phyloP scores from a whole-genome alignment of 2,329 filamentous ascomycete species.

The Monosporascus sp. region DNA sequence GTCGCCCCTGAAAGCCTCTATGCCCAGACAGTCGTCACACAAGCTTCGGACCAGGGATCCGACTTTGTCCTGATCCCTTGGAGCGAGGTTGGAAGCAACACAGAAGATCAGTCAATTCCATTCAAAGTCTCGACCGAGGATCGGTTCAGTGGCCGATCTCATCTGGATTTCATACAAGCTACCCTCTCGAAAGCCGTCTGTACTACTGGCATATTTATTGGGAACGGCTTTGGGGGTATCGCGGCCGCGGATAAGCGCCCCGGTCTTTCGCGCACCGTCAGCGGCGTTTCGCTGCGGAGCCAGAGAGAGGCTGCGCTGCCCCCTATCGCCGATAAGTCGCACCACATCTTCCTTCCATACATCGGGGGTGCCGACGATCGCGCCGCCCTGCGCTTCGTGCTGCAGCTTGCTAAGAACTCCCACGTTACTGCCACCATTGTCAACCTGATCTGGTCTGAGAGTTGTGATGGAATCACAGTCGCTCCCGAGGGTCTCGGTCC shows the following conservation, averaged over 20 bases:
- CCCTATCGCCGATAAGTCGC: slow-evolving; percentile 61
- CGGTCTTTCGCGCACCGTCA: slow-evolving; percentile 43
- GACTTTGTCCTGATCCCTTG: slow-evolving; percentile 83
- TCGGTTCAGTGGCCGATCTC: slow-evolving; percentile 57
- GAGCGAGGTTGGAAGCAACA: slow-evolving; percentile 75
- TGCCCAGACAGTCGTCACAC: slow-evolving; percentile 67
- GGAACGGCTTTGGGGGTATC: slow-evolving; percentile 49
- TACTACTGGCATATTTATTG: slow-evolving; percentile 74
- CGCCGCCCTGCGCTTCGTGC: slow-evolving; percentile 70
- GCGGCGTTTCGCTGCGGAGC: slow-evolving; percentile 55
- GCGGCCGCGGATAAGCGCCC: slow-evolving; percentile 26
- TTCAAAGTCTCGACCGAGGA: slow-evolving; percentile 44
- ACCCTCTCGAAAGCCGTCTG: slow-evolving; percentile 59
- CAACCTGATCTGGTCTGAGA: slow-evolving; percentile 41
- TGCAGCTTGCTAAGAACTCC: slow-evolving; percentile 77
- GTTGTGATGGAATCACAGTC: slow-evolving; percentile 20
- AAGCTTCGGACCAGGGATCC: slow-evolving; percentile 63
- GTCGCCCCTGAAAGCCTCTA: slow-evolving; percentile 75
- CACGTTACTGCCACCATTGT: slow-evolving; percentile 74
- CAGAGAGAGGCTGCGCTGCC: slow-evolving; percentile 50
- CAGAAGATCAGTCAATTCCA: slow-evolving; percentile 52
- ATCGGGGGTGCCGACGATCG: slow-evolving; percentile 80
- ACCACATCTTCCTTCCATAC: slow-evolving; percentile 84
- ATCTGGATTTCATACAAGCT: slow-evolving; percentile 68
- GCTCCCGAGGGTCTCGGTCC: slow-evolving; percentile 12